Base-by-base conservation (phyloP, 148 eudicot species). In the Amaranthus palmeri region DNA sequence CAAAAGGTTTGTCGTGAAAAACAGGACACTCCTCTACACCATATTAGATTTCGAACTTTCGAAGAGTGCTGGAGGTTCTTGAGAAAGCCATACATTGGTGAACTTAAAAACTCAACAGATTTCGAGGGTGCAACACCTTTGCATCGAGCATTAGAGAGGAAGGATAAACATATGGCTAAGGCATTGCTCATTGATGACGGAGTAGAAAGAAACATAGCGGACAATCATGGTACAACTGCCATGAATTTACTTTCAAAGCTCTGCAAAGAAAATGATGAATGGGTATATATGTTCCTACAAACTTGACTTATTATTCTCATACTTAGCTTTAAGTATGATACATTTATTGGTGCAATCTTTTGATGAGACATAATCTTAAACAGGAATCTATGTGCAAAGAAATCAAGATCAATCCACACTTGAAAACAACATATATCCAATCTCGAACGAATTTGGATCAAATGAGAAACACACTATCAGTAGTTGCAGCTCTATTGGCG, bases 1-100 rank as follows among this genome's bases (percentile, higher is more conserved):
- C 4, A 4, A 11, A 14, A 4, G 43, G 9, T n/a, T 15, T 76
- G 79, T 8, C 42, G 3, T 3, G 36, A 64, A 40, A 13, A 10
- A 4, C 47, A 70, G 0, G 79, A 76, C 58, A 76, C 74, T 5
- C 79, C 70, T 47, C 9, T 76, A 1, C 74, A 70, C 63, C 66
- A 62, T 7, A 56, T 76, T 3, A 56, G 56, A 56, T 10, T 70
- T 5, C 6, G 3, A 1, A 25, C 4, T 69, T 45, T 40, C 54
- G 14, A 54, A n/a, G 55, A 54, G 0, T 64, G 55, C 43, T 9
- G 12, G 5, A 4, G 63, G 46, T 74, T 56, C 8, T 56, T 72
- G 68, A 43, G 10, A 6, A 49, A 2, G 0, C 51, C 79, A 5
- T 46, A 14, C 3, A 55, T 70, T 4, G 50, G 4, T 11, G 52